A percentile compares a stretch with the other conserved stretches of the same genome.
These are phyloP conservation scores for Salix udensis DNA, from an alignment of 345 rosid genomes.

Conservation along the genomic window DNA sequence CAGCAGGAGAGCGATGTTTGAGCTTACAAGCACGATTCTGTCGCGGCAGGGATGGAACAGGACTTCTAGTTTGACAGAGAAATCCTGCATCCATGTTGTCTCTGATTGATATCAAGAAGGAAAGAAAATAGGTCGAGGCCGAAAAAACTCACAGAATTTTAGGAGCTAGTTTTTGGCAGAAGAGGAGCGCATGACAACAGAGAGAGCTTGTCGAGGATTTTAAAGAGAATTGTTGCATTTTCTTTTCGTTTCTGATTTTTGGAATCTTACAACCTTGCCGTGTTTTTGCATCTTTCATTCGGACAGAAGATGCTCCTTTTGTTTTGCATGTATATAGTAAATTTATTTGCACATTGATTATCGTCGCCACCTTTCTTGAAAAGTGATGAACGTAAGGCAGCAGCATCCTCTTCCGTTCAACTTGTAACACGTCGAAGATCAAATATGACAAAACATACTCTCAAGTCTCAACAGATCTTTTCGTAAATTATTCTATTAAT, in stretches of 20 bases:
- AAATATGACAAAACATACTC: neutral
- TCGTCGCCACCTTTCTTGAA: neutral
- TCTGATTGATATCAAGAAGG: neutral
- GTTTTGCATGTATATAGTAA: neutral
- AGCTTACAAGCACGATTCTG: neutral
- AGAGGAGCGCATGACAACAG: neutral
- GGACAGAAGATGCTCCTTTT: constrained; percentile 4
- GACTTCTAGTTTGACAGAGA: constrained; percentile 12
- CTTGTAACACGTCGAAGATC: neutral
- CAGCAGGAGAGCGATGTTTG: constrained; percentile 12
- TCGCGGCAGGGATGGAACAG: neutral
- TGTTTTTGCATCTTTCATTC: neutral
- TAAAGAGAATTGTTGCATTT: neutral
- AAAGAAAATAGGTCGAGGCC: neutral
- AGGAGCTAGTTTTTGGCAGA: neutral
- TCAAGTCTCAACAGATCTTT: neutral
- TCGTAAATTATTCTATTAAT: neutral
- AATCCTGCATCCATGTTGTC: constrained; percentile 33
- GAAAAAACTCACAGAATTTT: neutral
- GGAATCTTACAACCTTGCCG: neutral
- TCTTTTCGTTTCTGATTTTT: neutral
- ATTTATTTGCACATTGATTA: neutral
- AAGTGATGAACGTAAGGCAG: neutral
- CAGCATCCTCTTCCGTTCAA: neutral
- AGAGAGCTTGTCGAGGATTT: neutral